Evolutionary conservation across 495 filamentous ascomycete species (phyloP).

Genomic region (Daldinia concentrica): DNA sequence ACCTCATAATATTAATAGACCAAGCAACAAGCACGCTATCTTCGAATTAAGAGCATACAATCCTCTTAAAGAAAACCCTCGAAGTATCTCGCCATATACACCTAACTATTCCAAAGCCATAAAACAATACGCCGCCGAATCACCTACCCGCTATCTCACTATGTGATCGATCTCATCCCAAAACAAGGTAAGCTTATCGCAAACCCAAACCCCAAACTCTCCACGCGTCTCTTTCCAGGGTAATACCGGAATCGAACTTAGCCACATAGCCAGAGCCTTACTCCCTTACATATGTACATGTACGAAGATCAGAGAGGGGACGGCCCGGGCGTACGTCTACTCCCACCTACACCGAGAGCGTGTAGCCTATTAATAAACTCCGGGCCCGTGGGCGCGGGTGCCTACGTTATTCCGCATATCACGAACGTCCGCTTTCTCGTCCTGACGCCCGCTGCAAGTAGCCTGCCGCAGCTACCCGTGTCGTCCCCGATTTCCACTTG

Average conservation of each 20-base stretch:
- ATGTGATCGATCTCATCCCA: no score
- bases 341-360: not conserved
- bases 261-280: no score
- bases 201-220: no score
- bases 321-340: not conserved
- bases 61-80: not conserved
- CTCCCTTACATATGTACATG: not conserved
- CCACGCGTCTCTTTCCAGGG: no score
- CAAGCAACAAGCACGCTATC: not conserved
- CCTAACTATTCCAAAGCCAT: not conserved
- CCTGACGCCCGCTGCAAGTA: slow-evolving; percentile 33
- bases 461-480: slow-evolving; percentile 25
- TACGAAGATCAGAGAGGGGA: no score
- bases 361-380: slow-evolving; percentile 13
- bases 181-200: no score
- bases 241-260: no score
- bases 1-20: not conserved
- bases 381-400: slow-evolving; percentile 28
- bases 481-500: not conserved
- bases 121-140: no score
- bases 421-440: slow-evolving; percentile 8
- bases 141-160: no score
- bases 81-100: not conserved
- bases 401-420: slow-evolving; percentile 8
- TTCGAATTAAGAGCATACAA: not conserved